phyloP scores from a whole-genome alignment of 352 stramenopile species.

The Pilasporangium apinafurcum region DNA sequence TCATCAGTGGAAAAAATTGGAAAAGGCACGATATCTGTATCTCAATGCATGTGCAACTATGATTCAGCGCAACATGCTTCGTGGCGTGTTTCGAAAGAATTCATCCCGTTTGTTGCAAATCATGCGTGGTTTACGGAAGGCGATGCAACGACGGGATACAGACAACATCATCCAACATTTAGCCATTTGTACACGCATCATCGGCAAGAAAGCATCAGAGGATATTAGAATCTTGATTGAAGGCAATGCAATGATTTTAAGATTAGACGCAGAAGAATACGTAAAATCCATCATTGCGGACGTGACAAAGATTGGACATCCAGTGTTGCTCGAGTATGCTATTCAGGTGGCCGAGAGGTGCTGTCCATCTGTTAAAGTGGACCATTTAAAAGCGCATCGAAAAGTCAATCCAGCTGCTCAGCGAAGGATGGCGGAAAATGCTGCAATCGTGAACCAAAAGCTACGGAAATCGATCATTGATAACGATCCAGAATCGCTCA shows the following conservation, averaged over 20 bases:
- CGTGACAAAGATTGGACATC: conserved; percentile 43
- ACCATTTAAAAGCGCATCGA: conserved; percentile 28
- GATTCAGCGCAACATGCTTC: conserved; percentile 81
- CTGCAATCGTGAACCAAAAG: conserved; percentile 37
- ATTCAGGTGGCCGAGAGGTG: conserved; percentile 52
- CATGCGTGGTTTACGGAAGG: conserved; percentile 43
- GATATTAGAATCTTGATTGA: conserved; percentile 58
- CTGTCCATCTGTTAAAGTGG: conserved; percentile 45
- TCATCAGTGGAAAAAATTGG: conserved; percentile 75
- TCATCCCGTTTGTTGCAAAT: conserved; percentile 50
- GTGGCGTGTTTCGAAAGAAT: conserved; percentile 56
- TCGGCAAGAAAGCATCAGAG: conserved; percentile 43
- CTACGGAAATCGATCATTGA: conserved; percentile 53
- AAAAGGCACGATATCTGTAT: conserved; percentile 71
- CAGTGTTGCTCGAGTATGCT: conserved; percentile 58
- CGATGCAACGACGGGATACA: conserved; percentile 43
- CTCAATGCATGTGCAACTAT: conserved; percentile 77
- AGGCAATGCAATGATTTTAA: conserved; percentile 38
- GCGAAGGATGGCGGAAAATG: conserved; percentile 26
- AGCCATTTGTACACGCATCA: conserved; percentile 43
- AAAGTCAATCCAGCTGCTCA: conserved; percentile 21
- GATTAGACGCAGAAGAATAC: conserved; percentile 72
- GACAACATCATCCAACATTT: conserved; percentile 62
- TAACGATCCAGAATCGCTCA: conserved; percentile 62
- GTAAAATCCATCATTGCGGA: conserved; percentile 68